These are phyloP conservation scores for Trichophyton verrucosum DNA, from an alignment of 2,329 filamentous ascomycete genomes.

Conservation along the genomic window DNA sequence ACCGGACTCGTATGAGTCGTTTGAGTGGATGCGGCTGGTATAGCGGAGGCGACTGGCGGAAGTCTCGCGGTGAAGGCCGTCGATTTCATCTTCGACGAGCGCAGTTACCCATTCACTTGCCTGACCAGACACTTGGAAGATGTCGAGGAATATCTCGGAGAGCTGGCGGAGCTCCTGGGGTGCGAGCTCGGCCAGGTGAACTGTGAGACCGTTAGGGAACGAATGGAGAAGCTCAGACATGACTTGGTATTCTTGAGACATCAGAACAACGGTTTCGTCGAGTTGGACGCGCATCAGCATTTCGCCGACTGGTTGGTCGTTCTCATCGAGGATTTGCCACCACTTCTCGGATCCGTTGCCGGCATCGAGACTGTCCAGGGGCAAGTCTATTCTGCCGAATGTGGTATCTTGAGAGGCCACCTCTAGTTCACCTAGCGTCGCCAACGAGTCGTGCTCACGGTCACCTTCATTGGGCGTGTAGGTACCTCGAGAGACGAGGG, in stretches of 20 bases:
- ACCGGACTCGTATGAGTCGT: slow-evolving; percentile 44
- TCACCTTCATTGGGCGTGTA: slow-evolving; percentile 32
- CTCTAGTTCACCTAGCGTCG: slow-evolving; percentile 33
- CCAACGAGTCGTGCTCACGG: slow-evolving; percentile 28
- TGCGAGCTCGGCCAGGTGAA: slow-evolving; percentile 68
- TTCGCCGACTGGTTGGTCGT: slow-evolving; percentile 64
- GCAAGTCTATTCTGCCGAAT: slow-evolving; percentile 58
- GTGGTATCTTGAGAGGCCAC: slow-evolving; percentile 36
- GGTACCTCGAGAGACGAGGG: slow-evolving; percentile 33
- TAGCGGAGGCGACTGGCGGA: slow-evolving; percentile 52
- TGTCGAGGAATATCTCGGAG: slow-evolving; percentile 78
- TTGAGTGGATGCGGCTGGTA: slow-evolving; percentile 51
- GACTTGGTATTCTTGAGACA: slow-evolving; percentile 71
- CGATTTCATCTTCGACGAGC: slow-evolving; percentile 92
- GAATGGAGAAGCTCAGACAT: slow-evolving; percentile 73
- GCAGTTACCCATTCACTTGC: slow-evolving; percentile 84
- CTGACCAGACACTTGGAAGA: slow-evolving; percentile 82
- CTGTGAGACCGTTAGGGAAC: slow-evolving; percentile 70
- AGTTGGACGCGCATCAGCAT: slow-evolving; percentile 72
- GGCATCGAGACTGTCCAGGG: slow-evolving; percentile 63
- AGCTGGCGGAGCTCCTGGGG: slow-evolving; percentile 66
- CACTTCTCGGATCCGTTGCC: slow-evolving; percentile 75
- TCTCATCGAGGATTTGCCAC: slow-evolving; percentile 69
- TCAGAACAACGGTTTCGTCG: slow-evolving; percentile 80
- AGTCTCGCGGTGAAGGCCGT: slow-evolving; percentile 74